Base-by-base conservation (phyloP, 176 grass and related monocot species). In the Alopecurus myosuroides region DNA sequence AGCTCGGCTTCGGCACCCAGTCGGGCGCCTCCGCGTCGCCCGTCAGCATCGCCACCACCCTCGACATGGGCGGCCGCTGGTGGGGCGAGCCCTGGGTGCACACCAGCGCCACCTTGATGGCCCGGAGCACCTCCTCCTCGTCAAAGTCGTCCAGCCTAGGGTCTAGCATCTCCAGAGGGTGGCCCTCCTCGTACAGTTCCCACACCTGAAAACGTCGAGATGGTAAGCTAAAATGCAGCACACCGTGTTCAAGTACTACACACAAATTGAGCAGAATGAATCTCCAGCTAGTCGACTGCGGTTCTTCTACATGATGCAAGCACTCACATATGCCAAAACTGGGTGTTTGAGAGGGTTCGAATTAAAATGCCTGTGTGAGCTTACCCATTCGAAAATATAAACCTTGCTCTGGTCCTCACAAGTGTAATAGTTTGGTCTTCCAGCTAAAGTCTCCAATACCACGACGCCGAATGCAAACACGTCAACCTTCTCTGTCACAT, bases 401-500 rank as follows among this genome's bases (percentile, higher is more conserved):
- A 74, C 42, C 70, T 74, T 74, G 42, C 5, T 26, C 46, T 72
- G 12, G 23, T 49, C 70, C 70, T 42, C 37, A 2, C 3, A 49
- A 74, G 7, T 74, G 70, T 74, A 74, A 74, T 74, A 71, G 20
- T 74, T 74, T 11, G 70, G 70, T 30, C 42, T 46, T 74, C 70
- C 70, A 74, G 70, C 70, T 49, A 74, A 49, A 30, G 42, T 74
- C 70, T 74, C 70, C 76, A 93, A n/a, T 6, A 60, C 83, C 1
- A 96, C 86, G 29, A 96, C 84, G 0, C 94, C 94, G 33, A 93
- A 96, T 39, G 88, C 86, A 80, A 93, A 96, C 25, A 96, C 88
- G 68, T 96, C 94, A 29, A 88, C 82, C 70, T 96, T 96, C 77
- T 96, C 94, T 2, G 94, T 96, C 80, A 96, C 74, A 83, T 96